Evolutionary conservation across 805 yeast genomes (phyloP), one percentile per base, ranked within the genome.

Genomic region (Candida patagonica): DNA sequence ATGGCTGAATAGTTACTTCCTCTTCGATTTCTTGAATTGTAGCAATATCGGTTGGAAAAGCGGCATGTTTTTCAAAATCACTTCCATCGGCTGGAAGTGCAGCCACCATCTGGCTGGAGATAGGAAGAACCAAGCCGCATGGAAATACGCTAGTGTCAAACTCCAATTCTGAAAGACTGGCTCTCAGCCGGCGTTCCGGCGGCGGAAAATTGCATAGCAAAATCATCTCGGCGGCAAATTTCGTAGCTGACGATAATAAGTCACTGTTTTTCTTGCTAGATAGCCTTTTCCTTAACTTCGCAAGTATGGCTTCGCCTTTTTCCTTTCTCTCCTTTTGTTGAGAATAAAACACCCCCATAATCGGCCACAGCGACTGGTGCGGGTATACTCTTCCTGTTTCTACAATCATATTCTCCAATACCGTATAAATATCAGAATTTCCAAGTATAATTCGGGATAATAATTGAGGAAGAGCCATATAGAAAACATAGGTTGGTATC

Each of bases 311-410:
- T 20, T 57, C 60, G 10, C 79, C 83, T 38, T 68, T 60, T 13
- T 55, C 49, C 12, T 34, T 30, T 48, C 85, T 63, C 12, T 65
- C 68, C 9, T 58, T 46, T 20, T 69, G 67, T 1, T 62, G 65
- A 0, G 95, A 84, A 40, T 78, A 76, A 3, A 70, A 63, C 47
- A 84, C 79, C 0, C 89, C 79, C 29, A 82, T 64, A 1, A 84
- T 75, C 8, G 80, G 75, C 94, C 96, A 92, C n/a, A 92, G 63
- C 16, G 88, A 76, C 45, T 85, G 89, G 13, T 74, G 71, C 0
- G 96, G 95, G 55, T 86, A 92, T 19, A 72, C 66, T 23, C 62
- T 60, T 0, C 80, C 67, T 9, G 89, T 68, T 10, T 66, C 61
- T 10, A 71, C 62, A 8, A 88, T 63, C 17, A 89, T 73, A n/a